These are phyloP conservation scores for Penicillium sp. DNA, from an alignment of 2,329 filamentous ascomycete genomes.

Conservation along the genomic window DNA sequence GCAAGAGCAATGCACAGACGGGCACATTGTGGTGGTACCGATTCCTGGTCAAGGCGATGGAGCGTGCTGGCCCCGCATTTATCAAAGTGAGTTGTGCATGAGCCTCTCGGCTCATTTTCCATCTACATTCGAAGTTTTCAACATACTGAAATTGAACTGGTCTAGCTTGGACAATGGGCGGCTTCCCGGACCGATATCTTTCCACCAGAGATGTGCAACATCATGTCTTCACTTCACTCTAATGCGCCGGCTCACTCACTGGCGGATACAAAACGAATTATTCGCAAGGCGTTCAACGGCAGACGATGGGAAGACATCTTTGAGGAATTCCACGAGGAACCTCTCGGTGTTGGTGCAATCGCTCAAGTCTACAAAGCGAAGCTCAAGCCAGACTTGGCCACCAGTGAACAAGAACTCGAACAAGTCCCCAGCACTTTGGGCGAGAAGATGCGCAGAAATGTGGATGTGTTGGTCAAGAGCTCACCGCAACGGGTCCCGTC, in stretches of 20 bases:
- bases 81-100: constrained; percentile 65
- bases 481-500: constrained; percentile 81
- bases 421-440: constrained; percentile 54
- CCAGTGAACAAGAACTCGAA: constrained; percentile 52
- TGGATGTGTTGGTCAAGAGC: constrained; percentile 81
- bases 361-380: constrained; percentile 97
- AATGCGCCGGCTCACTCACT: constrained; percentile 89
- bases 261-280: constrained; percentile 67
- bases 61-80: constrained; percentile 86
- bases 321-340: constrained; percentile 85
- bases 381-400: constrained; percentile 70
- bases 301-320: constrained; percentile 84
- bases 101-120: neutral
- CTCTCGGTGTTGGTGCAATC: constrained; percentile 89
- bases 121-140: too few relatives aligned
- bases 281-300: constrained; percentile 75
- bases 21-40: constrained; percentile 94
- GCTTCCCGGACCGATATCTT: constrained; percentile 96
- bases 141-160: too few relatives aligned
- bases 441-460: constrained; percentile 68
- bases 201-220: constrained; percentile 79
- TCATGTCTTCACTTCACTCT: constrained; percentile 93
- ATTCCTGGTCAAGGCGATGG: constrained; percentile 83
- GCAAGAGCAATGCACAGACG: constrained; percentile 65
- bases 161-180: constrained; percentile 90